Evolutionary conservation across 371 early-diverging fungal genomes (phyloP).

Genomic region (Syncephalastrum monosporum): DNA sequence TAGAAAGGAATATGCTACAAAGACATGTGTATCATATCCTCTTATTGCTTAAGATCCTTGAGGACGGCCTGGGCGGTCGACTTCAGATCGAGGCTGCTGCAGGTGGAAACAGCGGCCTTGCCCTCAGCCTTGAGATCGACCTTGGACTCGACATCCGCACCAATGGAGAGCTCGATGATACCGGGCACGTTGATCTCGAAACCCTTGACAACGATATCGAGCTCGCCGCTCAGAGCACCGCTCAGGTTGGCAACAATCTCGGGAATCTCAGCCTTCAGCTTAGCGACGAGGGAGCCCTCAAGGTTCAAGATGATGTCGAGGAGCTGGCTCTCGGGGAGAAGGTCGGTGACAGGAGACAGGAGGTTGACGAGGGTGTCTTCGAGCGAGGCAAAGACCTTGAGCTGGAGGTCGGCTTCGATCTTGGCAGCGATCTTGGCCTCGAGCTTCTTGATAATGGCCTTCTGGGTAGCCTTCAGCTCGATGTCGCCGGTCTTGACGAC

Average conservation of each 20-base stretch:
- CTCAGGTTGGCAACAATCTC: constrained; percentile 2
- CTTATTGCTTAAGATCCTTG: constrained; percentile 9
- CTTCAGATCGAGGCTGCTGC: constrained; percentile 13
- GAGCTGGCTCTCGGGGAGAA: constrained; percentile 21
- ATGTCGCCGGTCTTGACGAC: constrained; percentile 13
- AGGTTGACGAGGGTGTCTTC: constrained; percentile 13
- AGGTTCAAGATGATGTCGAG: constrained; percentile 19
- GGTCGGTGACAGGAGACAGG: constrained; percentile 7
- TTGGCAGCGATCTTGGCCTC: constrained; percentile 24
- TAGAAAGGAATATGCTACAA: constrained; percentile 10
- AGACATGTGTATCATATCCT: neutral
- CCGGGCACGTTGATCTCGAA: constrained; percentile 1
- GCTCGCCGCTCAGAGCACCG: neutral
- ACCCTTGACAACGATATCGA: neutral
- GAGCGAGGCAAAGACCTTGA: constrained; percentile 16
- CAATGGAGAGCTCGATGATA: constrained; percentile 2
- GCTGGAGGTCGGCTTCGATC: constrained; percentile 16
- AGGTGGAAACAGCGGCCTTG: constrained; percentile 13
- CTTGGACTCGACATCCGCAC: constrained; percentile 6
- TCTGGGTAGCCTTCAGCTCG: constrained; percentile 18
- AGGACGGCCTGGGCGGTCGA: constrained; percentile 11
- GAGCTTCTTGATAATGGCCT: constrained; percentile 24
- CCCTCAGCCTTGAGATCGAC: constrained; percentile 17
- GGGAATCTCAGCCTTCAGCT: constrained; percentile 7
- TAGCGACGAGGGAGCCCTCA: constrained; percentile 12